Conservation (phyloP, 2,329 filamentous ascomycete genomes). For the Rhytidhysteron rufulum region DNA sequence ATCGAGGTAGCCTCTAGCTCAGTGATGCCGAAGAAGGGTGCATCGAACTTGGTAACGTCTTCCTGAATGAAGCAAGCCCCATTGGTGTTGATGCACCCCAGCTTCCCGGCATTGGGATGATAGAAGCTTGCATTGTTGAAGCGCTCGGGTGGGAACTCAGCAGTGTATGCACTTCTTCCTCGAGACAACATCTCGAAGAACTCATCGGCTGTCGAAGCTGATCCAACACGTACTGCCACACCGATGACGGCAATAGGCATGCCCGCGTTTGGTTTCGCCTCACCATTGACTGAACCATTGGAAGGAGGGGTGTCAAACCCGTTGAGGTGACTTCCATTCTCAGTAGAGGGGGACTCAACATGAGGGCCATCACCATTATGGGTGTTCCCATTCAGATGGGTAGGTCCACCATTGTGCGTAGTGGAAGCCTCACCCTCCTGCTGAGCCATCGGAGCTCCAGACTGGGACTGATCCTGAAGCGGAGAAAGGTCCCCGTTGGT, state of each 20-base stretch:
- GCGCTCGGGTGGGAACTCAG: slow-evolving; percentile 25
- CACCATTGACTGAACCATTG: slow-evolving; percentile 1
- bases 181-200: slow-evolving; percentile 33
- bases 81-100: slow-evolving; percentile 9
- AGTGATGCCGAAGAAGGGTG: slow-evolving; percentile 18
- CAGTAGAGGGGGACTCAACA: background rate
- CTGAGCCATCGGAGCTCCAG: slow-evolving; percentile 4
- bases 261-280: slow-evolving; percentile 10
- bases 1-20: slow-evolving; percentile 11
- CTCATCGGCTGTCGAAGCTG: slow-evolving; percentile 27
- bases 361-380: slow-evolving; percentile 1
- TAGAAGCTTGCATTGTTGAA: slow-evolving; percentile 33
- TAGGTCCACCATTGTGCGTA: background rate
- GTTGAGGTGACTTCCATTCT: slow-evolving; percentile 2
- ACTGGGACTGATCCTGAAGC: slow-evolving; percentile 1
- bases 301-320: slow-evolving; percentile 3
- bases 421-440: background rate
- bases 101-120: slow-evolving; percentile 27
- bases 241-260: slow-evolving; percentile 33
- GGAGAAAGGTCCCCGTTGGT: slow-evolving; percentile 6
- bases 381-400: background rate
- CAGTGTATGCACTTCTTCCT: slow-evolving; percentile 23
- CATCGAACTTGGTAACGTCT: slow-evolving; percentile 14
- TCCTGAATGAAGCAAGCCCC: slow-evolving; percentile 13
- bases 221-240: slow-evolving; percentile 27